Evolutionary conservation across 2,329 filamentous ascomycete species (phyloP).

Genomic region (Pyrenophora graminea): DNA sequence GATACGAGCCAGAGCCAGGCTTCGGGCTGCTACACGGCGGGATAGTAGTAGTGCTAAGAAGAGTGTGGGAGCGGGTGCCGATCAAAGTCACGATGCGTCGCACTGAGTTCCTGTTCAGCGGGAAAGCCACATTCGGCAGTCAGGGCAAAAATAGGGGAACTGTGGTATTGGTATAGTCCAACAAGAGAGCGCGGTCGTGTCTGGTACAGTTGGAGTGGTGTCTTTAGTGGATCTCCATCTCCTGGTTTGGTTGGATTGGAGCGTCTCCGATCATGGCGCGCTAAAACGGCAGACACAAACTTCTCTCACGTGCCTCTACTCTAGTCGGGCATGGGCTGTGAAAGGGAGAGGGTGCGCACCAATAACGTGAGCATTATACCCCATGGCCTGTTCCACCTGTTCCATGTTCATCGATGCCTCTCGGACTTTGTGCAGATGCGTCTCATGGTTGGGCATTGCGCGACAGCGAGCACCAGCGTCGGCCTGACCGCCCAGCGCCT

Average conservation of each 20-base stretch:
- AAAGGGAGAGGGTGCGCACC: constrained; percentile 18
- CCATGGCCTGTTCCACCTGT: constrained; percentile 7
- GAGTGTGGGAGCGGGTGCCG: constrained; percentile 15
- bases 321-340: constrained; percentile 7
- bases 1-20: constrained; percentile 17
- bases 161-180: constrained; percentile 14
- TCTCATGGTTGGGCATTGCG: constrained; percentile 23
- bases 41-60: constrained; percentile 13
- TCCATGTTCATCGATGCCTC: not conserved
- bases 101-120: constrained; percentile 7
- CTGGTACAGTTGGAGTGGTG: constrained; percentile 22
- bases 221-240: constrained; percentile 25
- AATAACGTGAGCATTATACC: constrained; percentile 14
- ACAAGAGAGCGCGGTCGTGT: constrained; percentile 14
- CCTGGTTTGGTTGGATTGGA: constrained; percentile 10
- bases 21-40: constrained; percentile 17
- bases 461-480: constrained; percentile 14
- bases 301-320: constrained; percentile 21
- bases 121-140: constrained; percentile 12
- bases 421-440: constrained; percentile 3
- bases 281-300: constrained; percentile 17
- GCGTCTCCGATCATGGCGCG: constrained; percentile 13
- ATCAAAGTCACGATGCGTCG: constrained; percentile 17
- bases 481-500: constrained; percentile 17
- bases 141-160: constrained; percentile 10